Percentiles rank a stretch among this genome's conserved stretches.
phyloP scores from a whole-genome alignment of 257 asterid genomes.

The Echium plantagineum region DNA sequence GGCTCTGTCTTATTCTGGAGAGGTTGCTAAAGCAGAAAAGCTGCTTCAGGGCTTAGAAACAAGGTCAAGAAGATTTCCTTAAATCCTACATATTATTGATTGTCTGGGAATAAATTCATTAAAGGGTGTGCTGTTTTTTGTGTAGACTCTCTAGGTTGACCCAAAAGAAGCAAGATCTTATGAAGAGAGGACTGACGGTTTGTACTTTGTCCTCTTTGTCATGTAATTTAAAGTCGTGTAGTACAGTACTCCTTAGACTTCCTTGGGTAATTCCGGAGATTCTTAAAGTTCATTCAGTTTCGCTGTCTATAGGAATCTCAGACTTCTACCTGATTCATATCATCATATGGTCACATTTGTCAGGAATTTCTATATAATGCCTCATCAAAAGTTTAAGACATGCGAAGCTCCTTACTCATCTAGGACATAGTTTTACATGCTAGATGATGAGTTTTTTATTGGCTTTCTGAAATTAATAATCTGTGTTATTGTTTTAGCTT shows the following conservation, averaged over 20 bases:
- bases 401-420: background rate
- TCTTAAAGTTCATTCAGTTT: background rate
- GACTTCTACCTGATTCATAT: background rate
- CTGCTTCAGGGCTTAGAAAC: slow-evolving; percentile 53
- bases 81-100: background rate
- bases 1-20: slow-evolving; percentile 50
- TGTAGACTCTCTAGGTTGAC: slow-evolving; percentile 56
- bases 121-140: slow-evolving; percentile 3
- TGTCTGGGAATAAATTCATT: background rate
- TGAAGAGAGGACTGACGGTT: slow-evolving; percentile 58
- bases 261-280: background rate
- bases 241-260: background rate
- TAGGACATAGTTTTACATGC: background rate
- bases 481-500: slow-evolving; percentile 43
- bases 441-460: background rate
- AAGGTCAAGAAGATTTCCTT: slow-evolving; percentile 31
- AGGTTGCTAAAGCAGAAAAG: slow-evolving; percentile 52
- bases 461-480: slow-evolving; percentile 7
- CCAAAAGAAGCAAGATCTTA: slow-evolving; percentile 52
- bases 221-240: background rate
- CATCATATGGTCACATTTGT: background rate
- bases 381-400: background rate
- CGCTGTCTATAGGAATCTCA: background rate
- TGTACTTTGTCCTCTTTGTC: slow-evolving; percentile 15
- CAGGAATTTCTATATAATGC: background rate